Base-by-base conservation (phyloP, 768 basidiomycete species). In the Mycena filopes region DNA sequence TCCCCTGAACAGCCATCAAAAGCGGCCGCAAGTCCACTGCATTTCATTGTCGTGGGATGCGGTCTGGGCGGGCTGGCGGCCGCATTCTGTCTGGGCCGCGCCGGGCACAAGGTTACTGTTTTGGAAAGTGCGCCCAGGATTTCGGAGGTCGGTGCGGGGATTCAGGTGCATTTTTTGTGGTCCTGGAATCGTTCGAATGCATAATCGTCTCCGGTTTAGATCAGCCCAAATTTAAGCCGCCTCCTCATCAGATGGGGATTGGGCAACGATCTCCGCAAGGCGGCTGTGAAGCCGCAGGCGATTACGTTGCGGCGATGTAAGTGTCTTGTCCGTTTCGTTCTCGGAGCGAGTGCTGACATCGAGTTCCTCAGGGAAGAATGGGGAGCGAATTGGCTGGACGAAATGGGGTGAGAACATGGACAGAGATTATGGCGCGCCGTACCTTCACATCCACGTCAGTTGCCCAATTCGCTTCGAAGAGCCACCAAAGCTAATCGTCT, bases 211-310 rank as follows among this genome's bases (percentile, higher is more conserved):
- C 41, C 25, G 4, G 7, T 13, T 4, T 21, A 65, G 64, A 51
- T 60, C 4, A 57, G 46, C 28, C 76, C 78, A 21, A 85, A 86
- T 66, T 45, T 85, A 18, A 78, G 76, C 21, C 75, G 82, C n/a
- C 77, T 86, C 12, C 74, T 87, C 54, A 76, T 81, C 38, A 77
- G 83, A 1, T 87, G 86, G 85, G 86, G 86, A 20, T 77, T 87
- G 7, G 78, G 74, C 0, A 76, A 82, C 1, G 74, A 78, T 29
- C 73, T 87, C 9, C 72, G 79, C 7, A 67, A 77, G 49, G 45
- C 80, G 3, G 74, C 74, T 0, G 81, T 85, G 26, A 70, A 76
- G 40, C 85, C 85, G 0, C 72, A 75, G 5, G 77, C 75, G 2
- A 68, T 84, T 26, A 74, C 77, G 0, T 76, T 86, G 56, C 76